Base-by-base conservation (phyloP, 106 monocot species). In the Dendrobium chrysotoxum region DNA sequence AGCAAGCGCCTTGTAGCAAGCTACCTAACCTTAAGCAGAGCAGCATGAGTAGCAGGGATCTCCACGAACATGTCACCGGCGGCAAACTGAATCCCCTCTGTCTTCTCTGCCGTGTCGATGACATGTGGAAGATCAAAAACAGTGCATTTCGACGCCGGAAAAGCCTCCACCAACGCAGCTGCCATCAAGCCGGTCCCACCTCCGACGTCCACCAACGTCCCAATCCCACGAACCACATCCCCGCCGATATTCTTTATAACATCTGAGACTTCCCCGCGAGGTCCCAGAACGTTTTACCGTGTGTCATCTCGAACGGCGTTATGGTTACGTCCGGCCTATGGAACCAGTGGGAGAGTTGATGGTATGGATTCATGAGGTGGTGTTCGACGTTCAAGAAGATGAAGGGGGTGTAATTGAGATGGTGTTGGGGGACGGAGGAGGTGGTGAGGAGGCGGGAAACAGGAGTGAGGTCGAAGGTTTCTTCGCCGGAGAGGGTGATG, bases 41-140 rank as follows among this genome's bases (percentile, higher is more conserved):
- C 78, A 0, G 79, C 80, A 20, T 85, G 78, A 13, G 85, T 85
- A 0, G 64, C 81, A 0, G 85, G 88, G 13, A 88, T 41, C 1
- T 47, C n/a, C 18, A 58, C 72, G 54, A 88, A 88, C 85, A 85
- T 85, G 28, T 88, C 83, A 1, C 88, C 88, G 1, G 39, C 76
- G 5, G 85, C 77, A 18, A 80, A 77, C 72, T 82, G 26, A 21
- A 88, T 75, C 15, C 53, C 42, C 4, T 66, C 26, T 23, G n/a
- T 26, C 42, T 66, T 75, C 53, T 75, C 50, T 67, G 53, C 15
- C 1, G 61, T 66, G 9, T 50, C 79, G 6, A 82, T 70, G 26
- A 85, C 81, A 4, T 86, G 82, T 0, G 86, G 86, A 7, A 86
- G 54, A 28, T 86, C 86, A 4, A 86, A 26, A 16, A 86, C 86